phyloP scores from a whole-genome alignment of 257 asterid species.

The Rauvolfia tetraphylla region DNA sequence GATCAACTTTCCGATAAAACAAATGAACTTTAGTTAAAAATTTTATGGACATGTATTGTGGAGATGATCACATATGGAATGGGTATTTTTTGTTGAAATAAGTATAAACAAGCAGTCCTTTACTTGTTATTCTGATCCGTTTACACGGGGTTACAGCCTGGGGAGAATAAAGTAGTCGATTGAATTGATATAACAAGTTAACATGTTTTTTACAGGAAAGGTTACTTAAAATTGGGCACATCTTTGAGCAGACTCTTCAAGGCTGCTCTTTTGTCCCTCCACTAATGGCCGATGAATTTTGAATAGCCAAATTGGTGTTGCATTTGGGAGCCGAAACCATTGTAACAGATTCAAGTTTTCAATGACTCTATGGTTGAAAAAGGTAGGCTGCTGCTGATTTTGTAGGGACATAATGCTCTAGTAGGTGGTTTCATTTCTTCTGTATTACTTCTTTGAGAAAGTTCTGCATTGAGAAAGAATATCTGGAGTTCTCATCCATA shows the following conservation, averaged over 20 bases:
- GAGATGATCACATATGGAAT: too few relatives aligned
- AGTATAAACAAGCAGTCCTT: too few relatives aligned
- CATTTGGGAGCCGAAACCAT: not conserved
- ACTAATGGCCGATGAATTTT: slow-evolving; percentile 48
- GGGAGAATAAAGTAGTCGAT: not conserved
- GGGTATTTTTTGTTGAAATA: too few relatives aligned
- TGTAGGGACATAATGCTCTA: not conserved
- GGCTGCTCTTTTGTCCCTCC: slow-evolving; percentile 68
- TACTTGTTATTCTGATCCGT: too few relatives aligned
- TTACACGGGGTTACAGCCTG: too few relatives aligned
- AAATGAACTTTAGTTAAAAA: too few relatives aligned
- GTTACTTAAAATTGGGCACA: slow-evolving; percentile 76
- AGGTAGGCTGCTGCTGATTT: not conserved
- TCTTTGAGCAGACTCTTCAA: slow-evolving; percentile 89
- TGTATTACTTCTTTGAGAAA: not conserved
- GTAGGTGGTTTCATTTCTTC: not conserved
- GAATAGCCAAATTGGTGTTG: not conserved
- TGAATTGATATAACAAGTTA: not conserved
- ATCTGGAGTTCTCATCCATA: not conserved
- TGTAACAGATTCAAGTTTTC: not conserved
- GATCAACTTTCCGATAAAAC: too few relatives aligned
- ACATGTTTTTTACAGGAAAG: slow-evolving; percentile 56
- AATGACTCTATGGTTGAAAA: not conserved
- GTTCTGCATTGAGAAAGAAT: not conserved
- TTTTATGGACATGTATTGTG: too few relatives aligned